Percentiles rank a stretch among this genome's conserved stretches.
Conservation (phyloP, 352 stramenopile species). For the Thalassiosira hispida region DNA sequence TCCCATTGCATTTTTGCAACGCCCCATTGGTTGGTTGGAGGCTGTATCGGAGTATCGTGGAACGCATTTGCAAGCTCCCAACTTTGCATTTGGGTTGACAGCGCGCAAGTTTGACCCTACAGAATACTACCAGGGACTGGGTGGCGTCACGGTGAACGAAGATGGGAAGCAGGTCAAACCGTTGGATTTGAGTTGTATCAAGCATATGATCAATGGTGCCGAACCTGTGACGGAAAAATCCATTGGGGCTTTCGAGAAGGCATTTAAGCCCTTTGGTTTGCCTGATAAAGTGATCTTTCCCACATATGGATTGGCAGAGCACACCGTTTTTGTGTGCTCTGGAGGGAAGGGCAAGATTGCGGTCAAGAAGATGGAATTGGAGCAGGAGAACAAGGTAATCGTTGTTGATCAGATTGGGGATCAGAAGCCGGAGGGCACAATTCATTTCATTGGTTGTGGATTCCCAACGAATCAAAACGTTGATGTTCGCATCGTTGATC, state of each 20-base stretch:
- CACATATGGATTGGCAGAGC: conserved; percentile 99
- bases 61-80: conserved; percentile 98
- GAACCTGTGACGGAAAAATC: conserved; percentile 92
- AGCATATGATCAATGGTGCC: conserved; percentile 98
- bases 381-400: conserved; percentile 84
- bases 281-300: conserved; percentile 90
- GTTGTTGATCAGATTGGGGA: conserved; percentile 42
- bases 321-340: conserved; percentile 98
- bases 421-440: conserved; percentile 31
- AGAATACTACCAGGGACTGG: conserved; percentile 32
- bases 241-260: conserved; percentile 72
- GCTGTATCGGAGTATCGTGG: conserved; percentile 84
- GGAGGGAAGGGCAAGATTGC: conserved; percentile 89
- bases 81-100: conserved; percentile 97
- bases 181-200: conserved; percentile 92
- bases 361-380: conserved; percentile 91
- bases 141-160: conserved; percentile 16
- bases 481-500: conserved; percentile 93
- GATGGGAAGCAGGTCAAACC: conserved; percentile 44
- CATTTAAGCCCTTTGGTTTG: conserved; percentile 91
- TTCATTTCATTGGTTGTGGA: conserved; percentile 94
- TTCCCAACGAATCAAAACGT: conserved; percentile 90
- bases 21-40: conserved; percentile 95
- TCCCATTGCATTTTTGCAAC: conserved; percentile 96
- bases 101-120: conserved; percentile 90